Conservation (phyloP, 768 basidiomycete species). For the Hydnomerulius pinastri region DNA sequence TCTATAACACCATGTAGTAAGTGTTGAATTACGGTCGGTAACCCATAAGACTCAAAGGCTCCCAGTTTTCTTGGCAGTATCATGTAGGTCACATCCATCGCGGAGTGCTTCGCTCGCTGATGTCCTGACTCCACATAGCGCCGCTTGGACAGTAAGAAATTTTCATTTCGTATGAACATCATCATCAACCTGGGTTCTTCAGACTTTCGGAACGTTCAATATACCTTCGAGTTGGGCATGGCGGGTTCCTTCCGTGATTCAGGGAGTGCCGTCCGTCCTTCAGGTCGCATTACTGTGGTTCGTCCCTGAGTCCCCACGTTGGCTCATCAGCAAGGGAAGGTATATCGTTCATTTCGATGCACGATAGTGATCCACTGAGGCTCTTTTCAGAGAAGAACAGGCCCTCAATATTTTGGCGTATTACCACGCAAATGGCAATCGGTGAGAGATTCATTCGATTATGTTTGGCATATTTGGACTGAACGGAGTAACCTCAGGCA, state of each 20-base stretch:
- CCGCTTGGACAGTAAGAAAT: conserved; percentile 61
- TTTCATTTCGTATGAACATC: too few relatives aligned
- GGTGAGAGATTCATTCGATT: conserved; percentile 28
- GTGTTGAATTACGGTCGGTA: conserved; percentile 1
- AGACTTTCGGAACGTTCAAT: conserved; percentile 20
- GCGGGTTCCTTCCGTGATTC: conserved; percentile 17
- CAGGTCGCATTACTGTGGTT: conserved; percentile 16
- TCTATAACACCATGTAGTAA: conserved; percentile 48
- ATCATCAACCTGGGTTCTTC: too few relatives aligned
- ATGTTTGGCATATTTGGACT: not conserved
- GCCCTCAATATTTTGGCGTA: conserved; percentile 40
- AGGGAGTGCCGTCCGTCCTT: conserved; percentile 11
- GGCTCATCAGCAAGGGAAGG: conserved; percentile 39
- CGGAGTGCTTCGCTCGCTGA: not conserved
- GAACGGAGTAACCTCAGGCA: conserved; percentile 24
- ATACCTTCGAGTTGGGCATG: conserved; percentile 17
- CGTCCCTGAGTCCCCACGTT: conserved; percentile 42
- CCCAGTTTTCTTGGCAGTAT: conserved; percentile 37
- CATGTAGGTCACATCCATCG: conserved; percentile 29
- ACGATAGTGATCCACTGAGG: too few relatives aligned
- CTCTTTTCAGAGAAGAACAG: conserved; percentile 27
- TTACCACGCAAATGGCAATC: conserved; percentile 42
- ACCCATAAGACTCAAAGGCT: conserved; percentile 19
- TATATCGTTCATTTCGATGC: too few relatives aligned
- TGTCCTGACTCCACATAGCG: too few relatives aligned